phyloP scores from a whole-genome alignment of 1,284 basidiomycete species.

The Moniliophthora roreri region DNA sequence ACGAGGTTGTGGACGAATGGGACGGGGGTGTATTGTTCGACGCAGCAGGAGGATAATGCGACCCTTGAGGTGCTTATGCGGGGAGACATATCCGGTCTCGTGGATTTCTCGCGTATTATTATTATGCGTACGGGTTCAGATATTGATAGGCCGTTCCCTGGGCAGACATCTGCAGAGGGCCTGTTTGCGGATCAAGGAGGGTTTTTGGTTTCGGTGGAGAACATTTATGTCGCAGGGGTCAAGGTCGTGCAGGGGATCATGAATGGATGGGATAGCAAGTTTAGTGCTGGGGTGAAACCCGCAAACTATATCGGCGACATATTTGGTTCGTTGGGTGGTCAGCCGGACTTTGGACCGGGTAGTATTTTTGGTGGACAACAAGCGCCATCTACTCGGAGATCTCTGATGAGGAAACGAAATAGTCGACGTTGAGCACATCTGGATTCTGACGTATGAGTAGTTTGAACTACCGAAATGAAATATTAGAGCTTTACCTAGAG shows the following conservation, averaged over 20 bases:
- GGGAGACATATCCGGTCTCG: conserved; percentile 32
- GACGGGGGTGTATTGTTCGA: conserved; percentile 38
- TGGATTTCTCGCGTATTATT: conserved; percentile 46
- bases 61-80: conserved; percentile 43
- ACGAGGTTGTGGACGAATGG: conserved; percentile 39
- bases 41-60: conserved; percentile 52
- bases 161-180: conserved; percentile 19
- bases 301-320: conserved; percentile 18
- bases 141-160: conserved; percentile 40
- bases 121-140: conserved; percentile 45
- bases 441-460: no score
- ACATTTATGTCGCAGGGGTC: conserved; percentile 20
- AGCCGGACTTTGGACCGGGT: neutral
- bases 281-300: conserved; percentile 16
- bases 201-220: conserved; percentile 13
- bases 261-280: conserved; percentile 16
- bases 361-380: neutral
- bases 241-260: conserved; percentile 19
- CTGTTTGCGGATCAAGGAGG: conserved; percentile 12
- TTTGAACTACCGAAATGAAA: no score
- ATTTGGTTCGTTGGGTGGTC: neutral
- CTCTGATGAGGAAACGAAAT: neutral
- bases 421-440: conserved; percentile 3
- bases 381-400: neutral
- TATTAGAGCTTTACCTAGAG: no score